Evolutionary conservation across 2,329 filamentous ascomycete genomes (phyloP), one percentile per base, ranked within the genome.

Genomic region (Botryotinia convoluta): DNA sequence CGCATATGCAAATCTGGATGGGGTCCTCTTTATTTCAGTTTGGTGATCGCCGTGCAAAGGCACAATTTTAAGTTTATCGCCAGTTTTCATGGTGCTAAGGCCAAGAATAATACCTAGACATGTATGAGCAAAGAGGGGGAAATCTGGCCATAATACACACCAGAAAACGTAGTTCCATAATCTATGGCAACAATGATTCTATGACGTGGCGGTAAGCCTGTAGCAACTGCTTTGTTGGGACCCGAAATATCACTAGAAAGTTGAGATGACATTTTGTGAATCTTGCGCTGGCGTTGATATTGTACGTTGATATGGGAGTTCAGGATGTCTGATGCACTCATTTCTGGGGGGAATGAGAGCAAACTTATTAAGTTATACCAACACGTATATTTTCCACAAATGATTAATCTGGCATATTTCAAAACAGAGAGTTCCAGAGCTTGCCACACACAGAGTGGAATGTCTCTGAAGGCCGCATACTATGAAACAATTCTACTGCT

Each of bases 131-230:
- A 39, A 4, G 29, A 51, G 32, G 35, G 16, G 16, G 26, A 3
- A 59, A 26, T 4, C 0, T 57, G 16, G 4, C 4, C n/a, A 37
- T 51, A 2, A 42, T 37, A 22, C 39, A 35, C 72, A 77, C 77
- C 78, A 20, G 77, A 77, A 32, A 75, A 78, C 4, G 78, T 79
- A 8, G 78, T 79, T 9, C 78, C 77, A 57, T 77, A 79, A 62
- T 79, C 78, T 72, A 78, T 75, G 54, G 72, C 77, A 18, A 79
- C 57, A 20, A 79, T 76, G 18, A 79, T 73, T 69, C 75, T 78
- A 54, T 77, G 74, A n/a, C 51, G 29, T 37, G 44, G 63, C 14
- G 14, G 12, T 37, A 37, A 9, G 0, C 32, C 63, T 67, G 63
- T 67, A 37, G 44, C 44, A n/a, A 51, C 1, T 20, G 32, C 20